Percentiles rank a stretch among this genome's conserved stretches.
These are phyloP conservation scores for Paulinella micropora DNA, from an alignment of 78 protist species.

Conservation along the genomic window DNA sequence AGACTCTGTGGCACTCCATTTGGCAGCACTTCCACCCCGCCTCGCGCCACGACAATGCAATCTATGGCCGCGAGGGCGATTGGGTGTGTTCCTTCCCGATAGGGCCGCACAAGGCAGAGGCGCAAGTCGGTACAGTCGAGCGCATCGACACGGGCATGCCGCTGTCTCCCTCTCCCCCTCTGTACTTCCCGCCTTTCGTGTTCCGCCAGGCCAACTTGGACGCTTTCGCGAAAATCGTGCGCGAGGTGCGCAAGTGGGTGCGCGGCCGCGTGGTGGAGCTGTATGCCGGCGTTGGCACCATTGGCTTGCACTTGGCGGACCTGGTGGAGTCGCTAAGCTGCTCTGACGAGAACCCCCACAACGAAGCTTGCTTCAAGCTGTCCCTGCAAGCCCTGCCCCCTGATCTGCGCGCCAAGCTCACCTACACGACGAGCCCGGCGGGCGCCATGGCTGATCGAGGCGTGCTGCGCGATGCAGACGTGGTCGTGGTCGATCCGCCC, in stretches of 20 bases:
- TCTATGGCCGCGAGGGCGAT: neutral
- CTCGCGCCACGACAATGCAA: neutral
- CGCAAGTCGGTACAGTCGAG: neutral
- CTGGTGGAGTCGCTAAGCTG: neutral
- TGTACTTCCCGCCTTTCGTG: neutral
- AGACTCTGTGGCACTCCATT: neutral
- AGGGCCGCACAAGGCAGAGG: neutral
- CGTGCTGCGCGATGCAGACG: neutral
- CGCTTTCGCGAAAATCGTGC: neutral
- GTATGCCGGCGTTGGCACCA: conserved; percentile 3
- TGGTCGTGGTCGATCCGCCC: neutral
- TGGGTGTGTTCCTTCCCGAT: neutral
- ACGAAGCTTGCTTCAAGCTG: neutral
- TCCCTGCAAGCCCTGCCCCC: neutral
- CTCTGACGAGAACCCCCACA: neutral
- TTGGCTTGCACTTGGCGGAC: neutral
- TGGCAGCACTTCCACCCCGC: neutral
- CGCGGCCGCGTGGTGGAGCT: neutral
- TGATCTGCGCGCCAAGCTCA: neutral
- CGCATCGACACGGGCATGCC: neutral
- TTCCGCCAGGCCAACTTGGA: conserved; percentile 10
- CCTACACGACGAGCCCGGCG: neutral
- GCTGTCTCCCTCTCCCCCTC: no score
- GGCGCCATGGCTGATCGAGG: neutral
- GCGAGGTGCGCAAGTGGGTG: neutral